Conservation (phyloP, 129 eudicot species). For the Lonicera japonica region DNA sequence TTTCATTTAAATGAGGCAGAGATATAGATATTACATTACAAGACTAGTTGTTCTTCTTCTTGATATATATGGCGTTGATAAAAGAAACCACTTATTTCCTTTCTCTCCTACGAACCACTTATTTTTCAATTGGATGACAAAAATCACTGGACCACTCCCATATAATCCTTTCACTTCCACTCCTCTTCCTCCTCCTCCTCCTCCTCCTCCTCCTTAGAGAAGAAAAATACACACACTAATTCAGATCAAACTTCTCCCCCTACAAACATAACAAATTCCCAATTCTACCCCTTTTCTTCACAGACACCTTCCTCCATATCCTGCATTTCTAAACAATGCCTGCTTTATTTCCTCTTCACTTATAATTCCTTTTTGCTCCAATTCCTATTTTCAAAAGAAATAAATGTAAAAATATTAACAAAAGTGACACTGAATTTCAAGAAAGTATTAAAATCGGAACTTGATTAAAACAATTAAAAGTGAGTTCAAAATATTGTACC, state of each 20-base stretch:
- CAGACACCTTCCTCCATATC: slow-evolving; percentile 88
- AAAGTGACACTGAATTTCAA: neutral
- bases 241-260: neutral
- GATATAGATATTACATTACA: neutral
- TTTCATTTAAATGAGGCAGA: neutral
- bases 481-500: slow-evolving; percentile 27
- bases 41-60: neutral
- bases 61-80: neutral
- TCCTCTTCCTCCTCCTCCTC: neutral
- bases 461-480: neutral
- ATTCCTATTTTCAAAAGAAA: slow-evolving; percentile 25
- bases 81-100: neutral
- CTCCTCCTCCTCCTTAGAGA: neutral
- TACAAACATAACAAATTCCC: neutral
- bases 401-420: neutral
- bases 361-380: slow-evolving; percentile 35
- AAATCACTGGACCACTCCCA: neutral
- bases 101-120: neutral
- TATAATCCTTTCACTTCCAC: neutral
- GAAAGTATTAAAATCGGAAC: neutral
- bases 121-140: neutral
- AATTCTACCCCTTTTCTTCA: slow-evolving; percentile 9
- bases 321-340: slow-evolving; percentile 78
- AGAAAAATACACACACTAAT: no score
- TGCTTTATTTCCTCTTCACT: slow-evolving; percentile 71